Evolutionary conservation across 768 basidiomycete species (phyloP), one percentile per base, ranked within the genome.

Genomic region (Lentinula raphanica): DNA sequence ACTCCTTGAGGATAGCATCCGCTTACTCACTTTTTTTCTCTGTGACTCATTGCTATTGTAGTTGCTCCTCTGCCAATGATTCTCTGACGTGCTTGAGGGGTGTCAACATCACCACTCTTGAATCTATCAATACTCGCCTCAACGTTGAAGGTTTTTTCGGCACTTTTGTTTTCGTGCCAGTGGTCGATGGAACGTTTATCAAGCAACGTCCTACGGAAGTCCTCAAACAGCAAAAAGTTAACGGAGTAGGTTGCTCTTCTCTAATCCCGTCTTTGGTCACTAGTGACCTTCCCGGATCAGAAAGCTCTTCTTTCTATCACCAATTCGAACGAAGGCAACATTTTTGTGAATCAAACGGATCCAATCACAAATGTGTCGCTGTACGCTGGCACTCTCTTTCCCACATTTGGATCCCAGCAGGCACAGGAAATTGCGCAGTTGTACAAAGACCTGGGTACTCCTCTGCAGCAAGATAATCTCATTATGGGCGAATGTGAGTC

Each of bases 121-220:
- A 69, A 32, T 59, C 61, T 3, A 55, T 64, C 40, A 76, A 74
- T 61, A 59, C 40, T 17, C 44, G 64, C 2, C 64, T 74, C 36
- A 68, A 62, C 31, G 15, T 28, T 3, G 44, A 21, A 3, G 71
- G 66, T 15, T 69, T 72, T 57, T 71, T 63, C 45, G 69, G 71
- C 1, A 72, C 71, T 1, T 71, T 65, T 27, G 19, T 60, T n/a
- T 67, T 71, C 35, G 67, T 68, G 9, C 74, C 74, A 2, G 73
- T 76, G 23, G 68, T 76, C 2, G 74, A 75, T 40, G 74, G 71
- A 5, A 54, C 65, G 0, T 67, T 75, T 59, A 73, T 75, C 19
- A 58, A 63, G 6, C 71, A 72, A 56, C 65, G 66, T 7, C 71
- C 74, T 3, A 71, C 69, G 1, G 56, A 65, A 38, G 66, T 71